Conservation (phyloP, 495 filamentous ascomycete species). For the Parathielavia hyrcaniae region DNA sequence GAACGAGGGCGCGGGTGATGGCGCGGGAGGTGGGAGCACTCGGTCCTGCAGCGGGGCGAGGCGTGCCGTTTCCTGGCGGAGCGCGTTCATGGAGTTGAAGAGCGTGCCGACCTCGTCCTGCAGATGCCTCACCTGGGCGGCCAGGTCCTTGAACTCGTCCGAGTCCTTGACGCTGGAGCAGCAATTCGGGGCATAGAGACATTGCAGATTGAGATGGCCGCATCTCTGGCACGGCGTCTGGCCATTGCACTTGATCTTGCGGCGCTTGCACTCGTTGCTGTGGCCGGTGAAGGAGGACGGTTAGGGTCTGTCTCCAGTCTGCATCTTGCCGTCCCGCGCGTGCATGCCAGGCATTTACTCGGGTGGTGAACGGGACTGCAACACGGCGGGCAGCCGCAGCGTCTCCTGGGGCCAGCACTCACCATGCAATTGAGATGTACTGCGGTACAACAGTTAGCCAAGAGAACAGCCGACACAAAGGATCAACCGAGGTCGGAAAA, state of each 20-base stretch:
- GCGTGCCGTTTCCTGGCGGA: slow-evolving; percentile 46
- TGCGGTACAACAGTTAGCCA: slow-evolving; percentile 25
- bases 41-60: slow-evolving; percentile 41
- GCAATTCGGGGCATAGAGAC: slow-evolving; percentile 88
- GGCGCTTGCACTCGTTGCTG: slow-evolving; percentile 81
- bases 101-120: slow-evolving; percentile 80
- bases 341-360: background rate
- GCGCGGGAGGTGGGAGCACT: slow-evolving; percentile 29
- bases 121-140: slow-evolving; percentile 62
- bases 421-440: slow-evolving; percentile 93
- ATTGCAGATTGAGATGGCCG: slow-evolving; percentile 72
- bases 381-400: background rate
- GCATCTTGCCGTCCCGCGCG: background rate
- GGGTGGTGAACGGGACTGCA: background rate
- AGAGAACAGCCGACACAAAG: background rate
- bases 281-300: background rate
- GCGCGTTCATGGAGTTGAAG: slow-evolving; percentile 59
- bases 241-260: slow-evolving; percentile 92
- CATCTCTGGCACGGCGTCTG: slow-evolving; percentile 77
- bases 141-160: slow-evolving; percentile 78
- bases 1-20: slow-evolving; percentile 35
- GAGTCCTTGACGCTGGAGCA: slow-evolving; percentile 78
- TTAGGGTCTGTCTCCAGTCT: background rate
- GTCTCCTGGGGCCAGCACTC: slow-evolving; percentile 25
- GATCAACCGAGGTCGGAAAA: background rate